Conservation (phyloP, 2,329 filamentous ascomycete genomes). For the Leptographium procerum region DNA sequence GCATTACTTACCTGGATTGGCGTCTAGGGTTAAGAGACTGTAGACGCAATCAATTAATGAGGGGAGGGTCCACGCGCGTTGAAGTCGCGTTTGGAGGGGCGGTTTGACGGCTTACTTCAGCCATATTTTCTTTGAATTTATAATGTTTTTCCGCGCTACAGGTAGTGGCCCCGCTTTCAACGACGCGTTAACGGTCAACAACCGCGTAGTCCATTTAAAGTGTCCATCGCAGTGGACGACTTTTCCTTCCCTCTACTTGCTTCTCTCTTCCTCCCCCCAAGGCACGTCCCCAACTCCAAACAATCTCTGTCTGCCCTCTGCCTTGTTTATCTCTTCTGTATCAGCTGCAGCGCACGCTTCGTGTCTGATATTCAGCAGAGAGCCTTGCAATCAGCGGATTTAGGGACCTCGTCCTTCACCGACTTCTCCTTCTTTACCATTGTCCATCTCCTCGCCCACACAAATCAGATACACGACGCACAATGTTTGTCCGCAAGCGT, state of each 20-base stretch:
- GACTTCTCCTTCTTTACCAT: neutral
- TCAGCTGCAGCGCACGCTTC: neutral
- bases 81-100: conserved; percentile 7
- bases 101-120: neutral
- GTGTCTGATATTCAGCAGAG: neutral
- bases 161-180: conserved; percentile 6
- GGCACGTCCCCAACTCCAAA: conserved; percentile 1
- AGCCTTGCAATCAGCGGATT: neutral
- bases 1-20: neutral
- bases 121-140: neutral
- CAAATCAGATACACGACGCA: conserved; percentile 13
- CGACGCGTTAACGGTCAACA: conserved; percentile 9
- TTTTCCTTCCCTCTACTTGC: conserved; percentile 6
- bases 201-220: conserved; percentile 14
- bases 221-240: conserved; percentile 8
- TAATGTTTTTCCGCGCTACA: conserved; percentile 6
- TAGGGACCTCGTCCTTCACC: neutral
- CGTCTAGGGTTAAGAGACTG: neutral
- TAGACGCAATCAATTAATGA: neutral
- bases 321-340: neutral
- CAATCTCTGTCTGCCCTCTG: neutral
- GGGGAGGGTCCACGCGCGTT: conserved; percentile 1
- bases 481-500: conserved; percentile 54
- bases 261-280: neutral
- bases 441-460: neutral